phyloP scores from a whole-genome alignment of 2,329 filamentous ascomycete species.

The Trichoderma gracile region DNA sequence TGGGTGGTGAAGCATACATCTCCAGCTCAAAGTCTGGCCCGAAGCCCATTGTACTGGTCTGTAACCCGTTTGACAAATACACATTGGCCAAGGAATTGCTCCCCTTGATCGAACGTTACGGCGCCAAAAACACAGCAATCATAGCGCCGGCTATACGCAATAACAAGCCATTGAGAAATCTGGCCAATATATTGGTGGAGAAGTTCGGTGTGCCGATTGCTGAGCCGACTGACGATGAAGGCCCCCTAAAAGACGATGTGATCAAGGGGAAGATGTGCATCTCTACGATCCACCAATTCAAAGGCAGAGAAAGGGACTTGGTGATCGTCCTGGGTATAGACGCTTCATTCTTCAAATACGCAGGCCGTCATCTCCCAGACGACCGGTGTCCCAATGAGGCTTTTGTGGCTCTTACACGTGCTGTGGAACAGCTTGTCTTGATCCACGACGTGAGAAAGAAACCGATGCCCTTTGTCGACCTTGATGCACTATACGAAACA shows the following conservation, averaged over 20 bases:
- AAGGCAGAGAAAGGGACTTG: constrained; percentile 36
- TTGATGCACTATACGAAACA: constrained; percentile 28
- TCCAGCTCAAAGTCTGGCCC: constrained; percentile 35
- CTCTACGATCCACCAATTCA: constrained; percentile 39
- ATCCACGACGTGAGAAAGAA: constrained; percentile 28
- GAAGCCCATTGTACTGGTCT: constrained; percentile 34
- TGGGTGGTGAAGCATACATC: constrained; percentile 34
- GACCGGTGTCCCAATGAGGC: constrained; percentile 35
- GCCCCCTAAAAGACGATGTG: constrained; percentile 31
- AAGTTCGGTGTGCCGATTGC: not conserved
- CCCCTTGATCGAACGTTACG: constrained; percentile 13
- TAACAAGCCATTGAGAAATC: not conserved
- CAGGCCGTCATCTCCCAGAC: constrained; percentile 34
- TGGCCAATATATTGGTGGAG: not conserved
- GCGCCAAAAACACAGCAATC: constrained; percentile 12
- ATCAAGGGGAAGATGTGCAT: constrained; percentile 35
- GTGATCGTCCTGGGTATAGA: constrained; percentile 35
- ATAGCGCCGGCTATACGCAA: not conserved
- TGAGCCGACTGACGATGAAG: not conserved
- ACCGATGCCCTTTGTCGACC: constrained; percentile 34
- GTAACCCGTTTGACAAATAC: constrained; percentile 13
- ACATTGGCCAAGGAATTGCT: constrained; percentile 25
- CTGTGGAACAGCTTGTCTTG: constrained; percentile 35
- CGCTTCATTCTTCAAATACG: constrained; percentile 31
- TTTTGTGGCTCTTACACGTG: constrained; percentile 38